Conservation (phyloP, 352 stramenopile species). For the Pythium graminicola region DNA sequence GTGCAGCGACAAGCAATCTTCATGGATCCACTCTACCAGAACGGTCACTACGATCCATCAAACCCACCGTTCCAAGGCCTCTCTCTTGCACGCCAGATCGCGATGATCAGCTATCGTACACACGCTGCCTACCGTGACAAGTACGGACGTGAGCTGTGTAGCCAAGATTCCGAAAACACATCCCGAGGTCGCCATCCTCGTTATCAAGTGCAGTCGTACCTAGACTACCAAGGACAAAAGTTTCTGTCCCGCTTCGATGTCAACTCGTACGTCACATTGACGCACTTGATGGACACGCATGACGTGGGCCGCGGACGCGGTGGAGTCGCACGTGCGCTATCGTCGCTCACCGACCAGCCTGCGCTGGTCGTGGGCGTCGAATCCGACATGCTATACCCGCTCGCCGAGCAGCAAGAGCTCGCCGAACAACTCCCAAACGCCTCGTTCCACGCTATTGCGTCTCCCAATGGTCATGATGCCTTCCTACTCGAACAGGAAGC, state of each 20-base stretch:
- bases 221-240: constrained; percentile 92
- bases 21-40: constrained; percentile 89
- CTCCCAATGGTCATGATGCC: constrained; percentile 92
- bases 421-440: constrained; percentile 72
- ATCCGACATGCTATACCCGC: constrained; percentile 93
- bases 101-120: constrained; percentile 96
- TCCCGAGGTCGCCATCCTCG: constrained; percentile 23
- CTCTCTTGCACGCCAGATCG: constrained; percentile 91
- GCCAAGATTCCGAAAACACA: constrained; percentile 15
- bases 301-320: constrained; percentile 85
- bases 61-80: constrained; percentile 75
- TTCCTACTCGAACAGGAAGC: constrained; percentile 95
- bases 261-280: constrained; percentile 94
- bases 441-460: constrained; percentile 86
- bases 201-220: constrained; percentile 82
- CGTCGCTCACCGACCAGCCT: constrained; percentile 49
- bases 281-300: constrained; percentile 96
- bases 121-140: constrained; percentile 88
- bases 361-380: constrained; percentile 92
- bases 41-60: constrained; percentile 62
- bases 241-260: constrained; percentile 94
- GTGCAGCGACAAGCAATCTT: constrained; percentile 95
- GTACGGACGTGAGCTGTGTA: constrained; percentile 76
- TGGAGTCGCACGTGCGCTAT: constrained; percentile 61
- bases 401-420: constrained; percentile 90